Evolutionary conservation across 192 early-diverging fungal species (phyloP), one percentile per base, ranked within the genome.

Genomic region (Umbelopsis sp.): DNA sequence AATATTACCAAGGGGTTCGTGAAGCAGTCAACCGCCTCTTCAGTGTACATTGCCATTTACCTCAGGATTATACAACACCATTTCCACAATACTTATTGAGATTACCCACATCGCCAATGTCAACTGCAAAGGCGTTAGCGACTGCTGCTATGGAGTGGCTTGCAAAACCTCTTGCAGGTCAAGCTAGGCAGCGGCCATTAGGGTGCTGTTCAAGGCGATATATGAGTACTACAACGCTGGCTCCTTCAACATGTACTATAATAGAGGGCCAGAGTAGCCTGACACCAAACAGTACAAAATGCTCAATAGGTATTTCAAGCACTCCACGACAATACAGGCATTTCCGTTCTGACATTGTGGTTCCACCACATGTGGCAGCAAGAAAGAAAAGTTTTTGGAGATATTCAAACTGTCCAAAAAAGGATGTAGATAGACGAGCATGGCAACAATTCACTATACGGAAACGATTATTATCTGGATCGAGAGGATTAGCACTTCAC

Each of bases 371-470:
- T 7, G 10, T 61, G 16, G 3, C 55, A 25, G 16, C 55, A 27
- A 61, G 30, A n/a, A 61, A 30, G 27, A 61, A 61, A 18, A 61
- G 15, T 16, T 61, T 27, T 16, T 61, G 55, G 25, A 61, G n/a
- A 35, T 33, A 61, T 6, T 61, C 55, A 33, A 35, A 18, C 33
- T 25, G 27, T 61, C 55, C 12, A 61, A 61, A 30, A 61, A 27
- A 61, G 8, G 55, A 35, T 22, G 30, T 61, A 16, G 55, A 61
- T 35, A 25, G 55, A 25, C 55, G 55, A 27, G 30, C 27, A 10
- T 61, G 55, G 55, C 55, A 61, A 30, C 55, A 61, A 35, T 35
- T 18, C 13, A 61, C 55, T 2, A 35, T 61, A 61, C 55, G 55
- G 33, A 61, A 61, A 35, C 55, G 30, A 11, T 12, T 61, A 6